Conservation (phyloP, 2,329 filamentous ascomycete genomes). For the Chaetomium sp. region DNA sequence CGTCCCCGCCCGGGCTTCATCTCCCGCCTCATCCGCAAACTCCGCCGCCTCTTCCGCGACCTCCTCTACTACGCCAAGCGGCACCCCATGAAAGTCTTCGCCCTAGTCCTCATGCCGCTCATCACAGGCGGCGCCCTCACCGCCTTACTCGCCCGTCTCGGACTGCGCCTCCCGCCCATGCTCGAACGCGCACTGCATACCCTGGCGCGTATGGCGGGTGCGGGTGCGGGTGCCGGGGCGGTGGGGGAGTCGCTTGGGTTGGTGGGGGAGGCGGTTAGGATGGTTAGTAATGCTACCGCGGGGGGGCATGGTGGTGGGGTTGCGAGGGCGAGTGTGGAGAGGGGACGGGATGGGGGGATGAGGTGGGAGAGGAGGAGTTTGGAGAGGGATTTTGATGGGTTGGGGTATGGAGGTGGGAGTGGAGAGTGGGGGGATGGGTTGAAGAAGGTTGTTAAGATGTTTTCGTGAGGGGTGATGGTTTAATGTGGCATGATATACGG, state of each 20-base stretch:
- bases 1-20: constrained; percentile 77
- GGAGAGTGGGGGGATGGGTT: constrained; percentile 18
- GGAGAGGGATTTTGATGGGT: constrained; percentile 28
- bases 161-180: constrained; percentile 63
- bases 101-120: constrained; percentile 80
- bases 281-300: constrained; percentile 33
- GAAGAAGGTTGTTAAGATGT: constrained; percentile 27
- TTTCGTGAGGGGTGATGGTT: constrained; percentile 12
- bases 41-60: constrained; percentile 73
- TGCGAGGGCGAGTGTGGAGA: not conserved
- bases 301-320: constrained; percentile 17
- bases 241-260: constrained; percentile 43
- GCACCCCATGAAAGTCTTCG: constrained; percentile 81
- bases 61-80: constrained; percentile 74
- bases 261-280: constrained; percentile 49
- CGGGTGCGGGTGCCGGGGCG: constrained; percentile 43
- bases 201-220: constrained; percentile 35
- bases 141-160: constrained; percentile 71
- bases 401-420: constrained; percentile 15
- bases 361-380: constrained; percentile 29
- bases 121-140: constrained; percentile 76
- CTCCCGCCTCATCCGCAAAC: constrained; percentile 62
- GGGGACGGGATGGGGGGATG: constrained; percentile 25
- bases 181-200: constrained; percentile 54
- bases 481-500: no score